These are phyloP conservation scores for Eimeria brunetti DNA, from an alignment of 169 alveolate species.

Conservation along the genomic window DNA sequence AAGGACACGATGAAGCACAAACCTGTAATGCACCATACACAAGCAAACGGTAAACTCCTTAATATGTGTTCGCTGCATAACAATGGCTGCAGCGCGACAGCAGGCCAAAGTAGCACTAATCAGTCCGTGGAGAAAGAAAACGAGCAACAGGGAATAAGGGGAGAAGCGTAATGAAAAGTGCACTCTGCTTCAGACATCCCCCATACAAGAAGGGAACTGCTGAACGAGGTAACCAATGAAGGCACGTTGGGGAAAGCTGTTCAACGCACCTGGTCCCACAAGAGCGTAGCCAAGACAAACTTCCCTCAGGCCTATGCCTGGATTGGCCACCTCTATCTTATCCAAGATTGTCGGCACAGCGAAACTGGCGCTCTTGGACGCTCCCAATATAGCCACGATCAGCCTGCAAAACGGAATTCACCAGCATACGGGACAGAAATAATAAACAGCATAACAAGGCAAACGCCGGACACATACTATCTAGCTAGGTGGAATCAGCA, in stretches of 20 bases:
- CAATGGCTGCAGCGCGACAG: background rate
- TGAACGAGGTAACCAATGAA: background rate
- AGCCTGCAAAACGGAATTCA: slow-evolving; percentile 22
- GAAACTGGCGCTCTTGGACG: slow-evolving; percentile 79
- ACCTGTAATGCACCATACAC: slow-evolving; percentile 28
- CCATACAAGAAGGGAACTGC: background rate
- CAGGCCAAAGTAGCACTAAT: background rate
- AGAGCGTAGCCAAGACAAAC: slow-evolving; percentile 71
- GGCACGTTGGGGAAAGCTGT: background rate
- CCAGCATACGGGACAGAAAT: background rate
- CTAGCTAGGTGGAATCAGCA: background rate
- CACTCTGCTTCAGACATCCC: background rate
- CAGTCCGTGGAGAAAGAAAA: background rate
- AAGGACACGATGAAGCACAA: slow-evolving; percentile 61
- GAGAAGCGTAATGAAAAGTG: background rate
- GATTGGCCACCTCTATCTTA: slow-evolving; percentile 35
- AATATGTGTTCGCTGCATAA: background rate
- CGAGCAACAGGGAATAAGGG: background rate
- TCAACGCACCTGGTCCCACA: slow-evolving; percentile 66
- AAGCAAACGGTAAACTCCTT: background rate
- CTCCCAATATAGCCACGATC: slow-evolving; percentile 79
- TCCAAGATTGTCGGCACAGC: slow-evolving; percentile 80
- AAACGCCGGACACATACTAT: background rate
- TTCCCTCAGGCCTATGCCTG: slow-evolving; percentile 38
- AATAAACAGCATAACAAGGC: background rate